Base-by-base conservation (phyloP, 208 protist species). In the Acanthamoeba healyi region DNA sequence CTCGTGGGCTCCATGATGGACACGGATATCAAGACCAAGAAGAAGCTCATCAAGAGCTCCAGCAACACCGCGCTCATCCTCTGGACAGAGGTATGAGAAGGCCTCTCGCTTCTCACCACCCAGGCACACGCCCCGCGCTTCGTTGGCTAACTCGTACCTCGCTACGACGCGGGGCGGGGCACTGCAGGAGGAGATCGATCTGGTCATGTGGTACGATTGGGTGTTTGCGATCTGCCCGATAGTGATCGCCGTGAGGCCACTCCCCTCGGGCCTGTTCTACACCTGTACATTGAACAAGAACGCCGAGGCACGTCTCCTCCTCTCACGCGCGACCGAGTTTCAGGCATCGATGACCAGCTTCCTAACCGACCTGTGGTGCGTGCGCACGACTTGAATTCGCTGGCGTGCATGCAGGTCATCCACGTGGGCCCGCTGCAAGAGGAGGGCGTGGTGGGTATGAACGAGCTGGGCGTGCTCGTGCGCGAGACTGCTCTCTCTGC, bases 201-300 rank as follows among this genome's bases (percentile, higher is more conserved):
- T 49, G 65, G 65, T 74, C n/a, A 29, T 74, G n/a, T 74, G 65
- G 65, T 74, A 74, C 65, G 65, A 74, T 26, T 74, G 65, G 65
- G 24, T 74, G 15, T 74, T 74, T 17, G n/a, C 65, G 9, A 74
- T 74, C 65, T 74, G n/a, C n/a, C 65, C 65, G 12, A 74, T 74
- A 10, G 65, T 74, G 22, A 91, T 91, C 42, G 84, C 42, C 36
- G 65, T 91, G 29, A 44, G 56, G 22, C 84, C 84, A 19, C 84
- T 91, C 49, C 54, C 44, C 42, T 91, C 84, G 44, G 84, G 54
- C 84, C 56, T 91, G 56, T 91, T 54, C 84, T 49, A 91, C 54
- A 49, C 42, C 58, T 49, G 84, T 51, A 70, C 56, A 54, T 72
- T 61, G 32, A 61, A 91, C 56, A 38, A 91, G 84, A 63, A 91